Evolutionary conservation across 23 red algal species (phyloP).

Genomic region (Gracilaria domingensis): DNA sequence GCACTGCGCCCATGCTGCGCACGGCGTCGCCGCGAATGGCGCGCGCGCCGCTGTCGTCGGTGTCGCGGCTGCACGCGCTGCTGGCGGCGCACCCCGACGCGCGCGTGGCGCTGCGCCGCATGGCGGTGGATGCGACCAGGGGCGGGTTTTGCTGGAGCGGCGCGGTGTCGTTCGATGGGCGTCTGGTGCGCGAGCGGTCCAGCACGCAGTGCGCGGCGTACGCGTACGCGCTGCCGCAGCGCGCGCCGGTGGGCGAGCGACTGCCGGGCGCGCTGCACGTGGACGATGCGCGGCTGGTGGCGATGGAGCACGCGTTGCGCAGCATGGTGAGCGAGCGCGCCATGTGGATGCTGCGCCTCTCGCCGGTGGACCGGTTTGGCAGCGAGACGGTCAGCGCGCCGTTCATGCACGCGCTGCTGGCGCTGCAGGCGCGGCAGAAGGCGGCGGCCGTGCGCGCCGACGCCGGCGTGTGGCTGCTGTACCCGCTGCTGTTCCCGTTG

Average conservation of each 20-base stretch:
- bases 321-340: background rate
- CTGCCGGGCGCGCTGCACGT: background rate
- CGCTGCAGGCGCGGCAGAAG: background rate
- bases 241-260: background rate
- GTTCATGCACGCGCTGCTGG: constrained; percentile 2
- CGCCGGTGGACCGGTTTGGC: background rate
- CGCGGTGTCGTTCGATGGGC: background rate
- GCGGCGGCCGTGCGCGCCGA: background rate
- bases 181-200: background rate
- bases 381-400: background rate
- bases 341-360: background rate
- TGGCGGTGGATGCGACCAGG: background rate
- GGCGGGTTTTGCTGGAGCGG: background rate
- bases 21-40: no score
- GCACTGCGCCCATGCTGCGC: background rate
- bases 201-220: background rate
- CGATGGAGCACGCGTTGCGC: background rate
- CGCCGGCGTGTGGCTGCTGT: background rate
- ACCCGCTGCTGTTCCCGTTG: background rate
- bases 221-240: constrained; percentile 18
- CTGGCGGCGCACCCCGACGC: background rate
- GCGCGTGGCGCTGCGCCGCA: background rate
- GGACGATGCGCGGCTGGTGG: background rate
- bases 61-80: background rate
- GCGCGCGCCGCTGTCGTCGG: background rate